Base-by-base conservation (phyloP, 2,329 filamentous ascomycete genomes). In the Fusarium devonianum region DNA sequence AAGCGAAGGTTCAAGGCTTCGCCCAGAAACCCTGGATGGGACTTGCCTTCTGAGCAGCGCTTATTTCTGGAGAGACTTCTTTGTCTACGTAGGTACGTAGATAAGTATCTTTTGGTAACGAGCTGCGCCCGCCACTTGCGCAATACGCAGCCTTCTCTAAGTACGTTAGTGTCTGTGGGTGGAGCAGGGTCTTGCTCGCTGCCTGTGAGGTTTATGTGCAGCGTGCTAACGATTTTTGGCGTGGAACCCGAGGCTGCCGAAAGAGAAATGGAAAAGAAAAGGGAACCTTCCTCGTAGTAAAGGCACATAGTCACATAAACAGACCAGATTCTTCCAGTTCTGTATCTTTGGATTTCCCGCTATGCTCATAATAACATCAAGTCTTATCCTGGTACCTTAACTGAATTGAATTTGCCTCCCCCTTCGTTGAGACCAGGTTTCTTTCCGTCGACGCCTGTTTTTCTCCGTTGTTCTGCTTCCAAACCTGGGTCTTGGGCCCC, bases 161-260 rank as follows among this genome's bases (percentile, higher is more conserved):
- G n/a, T n/a, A n/a, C n/a, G n/a, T n/a, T n/a, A n/a, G n/a, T n/a
- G n/a, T n/a, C n/a, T n/a, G n/a, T n/a, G n/a, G n/a, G n/a, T n/a
- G n/a, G n/a, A n/a, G n/a, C n/a, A n/a, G n/a, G n/a, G n/a, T n/a
- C n/a, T n/a, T n/a, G n/a, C n/a, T n/a, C n/a, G n/a, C n/a, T n/a
- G n/a, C n/a, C n/a, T n/a, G n/a, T n/a, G n/a, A n/a, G n/a, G n/a
- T n/a, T n/a, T n/a, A n/a, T n/a, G n/a, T n/a, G n/a, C n/a, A n/a
- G 11, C 11, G 11, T 38, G 48, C 29, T 48, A 53, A 36, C 49
- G 41, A 51, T 32, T 52, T 40, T 32, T 26, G 33, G 38, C 7
- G 42, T 43, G 51, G 54, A n/a, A 23, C 55, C 57, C 58, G 57
- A 60, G 45, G 44, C 45, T 58, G 53, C 53, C 53, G 57, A 45